Evolutionary conservation across 495 filamentous ascomycete genomes (phyloP), one percentile per base, ranked within the genome.

Genomic region (Xylaria venustula): DNA sequence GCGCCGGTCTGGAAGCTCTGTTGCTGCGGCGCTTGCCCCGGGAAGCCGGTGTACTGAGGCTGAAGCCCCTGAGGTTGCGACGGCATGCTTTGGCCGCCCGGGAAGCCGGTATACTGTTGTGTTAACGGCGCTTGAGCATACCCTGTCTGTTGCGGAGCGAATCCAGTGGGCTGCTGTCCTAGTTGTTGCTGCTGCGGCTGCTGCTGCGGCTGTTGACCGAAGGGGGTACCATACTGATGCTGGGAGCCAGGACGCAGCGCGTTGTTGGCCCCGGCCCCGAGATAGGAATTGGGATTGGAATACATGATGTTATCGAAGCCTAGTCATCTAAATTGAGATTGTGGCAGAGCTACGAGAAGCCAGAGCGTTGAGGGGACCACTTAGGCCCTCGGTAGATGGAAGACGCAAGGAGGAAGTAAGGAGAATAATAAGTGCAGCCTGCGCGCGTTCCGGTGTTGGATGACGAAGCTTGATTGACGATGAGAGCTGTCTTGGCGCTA

Each of bases 231-330:
- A 80, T 84, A 86, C 74, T 85, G 86, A 74, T 81, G 84, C 64
- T 80, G 84, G 49, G 85, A 83, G 58, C 87, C 88, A 8, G 90
- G 89, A 62, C 90, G 91, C 71, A 84, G 79, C 76, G 77, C 87
- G 74, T 87, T 90, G 73, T 80, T 84, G 75, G 87, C 87, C 69
- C 91, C 90, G 75, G 87, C 87, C 69, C 91, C 90, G 62, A 94
- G 79, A 71, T 87, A 96, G 50, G 90, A 87, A 79, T 87, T 92
- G 60, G 91, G 90, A 70, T 88, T 90, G 42, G 92, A 93, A 79
- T 87, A 97, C 92, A 97, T 96, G 77, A 73, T 62, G 53, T 2
- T 53, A 37, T 36, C 23, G 48, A 23, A 5, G 8, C n/a, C 23
- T 42, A 1, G 9, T 54, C 50, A 61, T 61, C 41, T 20, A 61